Evolutionary conservation across 2,329 filamentous ascomycete genomes (phyloP).

Genomic region (Chaetomium strumarium): DNA sequence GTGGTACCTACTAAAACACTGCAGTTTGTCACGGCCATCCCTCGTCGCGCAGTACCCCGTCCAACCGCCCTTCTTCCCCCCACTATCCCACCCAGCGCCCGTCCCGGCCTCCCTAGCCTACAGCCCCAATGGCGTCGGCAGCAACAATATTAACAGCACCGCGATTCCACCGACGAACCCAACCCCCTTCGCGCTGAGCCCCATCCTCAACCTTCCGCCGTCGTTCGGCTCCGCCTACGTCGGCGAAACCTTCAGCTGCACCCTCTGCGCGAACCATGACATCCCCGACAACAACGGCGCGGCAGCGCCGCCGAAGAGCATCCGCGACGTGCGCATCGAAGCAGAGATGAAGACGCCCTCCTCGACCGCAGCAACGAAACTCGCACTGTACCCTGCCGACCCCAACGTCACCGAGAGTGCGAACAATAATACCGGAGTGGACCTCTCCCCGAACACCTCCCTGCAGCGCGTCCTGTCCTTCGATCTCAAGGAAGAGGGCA

Average conservation of each 20-base stretch:
- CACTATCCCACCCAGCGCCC: slow-evolving; percentile 42
- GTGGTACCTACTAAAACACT: slow-evolving; percentile 5
- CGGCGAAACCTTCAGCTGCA: slow-evolving; percentile 91
- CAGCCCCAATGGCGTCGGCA: slow-evolving; percentile 29
- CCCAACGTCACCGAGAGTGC: neutral
- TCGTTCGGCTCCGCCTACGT: slow-evolving; percentile 94
- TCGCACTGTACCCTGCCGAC: slow-evolving; percentile 4
- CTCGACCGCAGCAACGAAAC: slow-evolving; percentile 21
- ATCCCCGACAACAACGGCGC: slow-evolving; percentile 23
- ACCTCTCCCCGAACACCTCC: slow-evolving; percentile 58
- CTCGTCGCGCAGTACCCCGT: slow-evolving; percentile 66
- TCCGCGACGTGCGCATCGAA: slow-evolving; percentile 74
- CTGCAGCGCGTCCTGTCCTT: slow-evolving; percentile 78
- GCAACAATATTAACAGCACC: neutral
- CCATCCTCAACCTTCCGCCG: slow-evolving; percentile 74
- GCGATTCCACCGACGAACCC: slow-evolving; percentile 40
- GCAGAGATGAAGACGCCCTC: slow-evolving; percentile 93
- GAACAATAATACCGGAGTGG: slow-evolving; percentile 23
- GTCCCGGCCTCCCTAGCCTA: slow-evolving; percentile 69
- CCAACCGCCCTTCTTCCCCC: slow-evolving; percentile 37
- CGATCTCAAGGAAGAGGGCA: slow-evolving; percentile 88
- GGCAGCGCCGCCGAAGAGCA: slow-evolving; percentile 37
- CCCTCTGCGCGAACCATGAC: slow-evolving; percentile 94
- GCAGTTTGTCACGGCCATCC: slow-evolving; percentile 74
- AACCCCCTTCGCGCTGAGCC: slow-evolving; percentile 52